Evolutionary conservation across 1,284 basidiomycete species (phyloP).

Genomic region (Golubevia pallescens): DNA sequence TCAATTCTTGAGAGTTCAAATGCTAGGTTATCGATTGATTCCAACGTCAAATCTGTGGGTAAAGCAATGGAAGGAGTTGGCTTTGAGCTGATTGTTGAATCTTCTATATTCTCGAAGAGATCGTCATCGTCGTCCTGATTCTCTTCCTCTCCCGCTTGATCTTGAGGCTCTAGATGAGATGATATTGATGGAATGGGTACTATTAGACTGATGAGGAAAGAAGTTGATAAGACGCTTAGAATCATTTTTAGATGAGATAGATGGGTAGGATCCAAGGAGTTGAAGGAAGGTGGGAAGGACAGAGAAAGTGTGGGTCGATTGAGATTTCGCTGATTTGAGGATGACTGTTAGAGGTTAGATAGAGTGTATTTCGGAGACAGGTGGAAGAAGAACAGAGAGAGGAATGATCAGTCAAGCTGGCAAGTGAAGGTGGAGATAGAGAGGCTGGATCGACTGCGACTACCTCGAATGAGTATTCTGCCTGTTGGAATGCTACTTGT

Average conservation of each 20-base stretch:
- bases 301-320: conserved; percentile 14
- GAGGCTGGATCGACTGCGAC: no score
- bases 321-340: not conserved
- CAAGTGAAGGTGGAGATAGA: no score
- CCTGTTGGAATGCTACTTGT: no score
- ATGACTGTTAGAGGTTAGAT: no score
- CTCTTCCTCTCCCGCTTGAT: no score
- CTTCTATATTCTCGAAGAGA: not conserved
- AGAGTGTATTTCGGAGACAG: no score
- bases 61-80: no score
- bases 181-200: not conserved
- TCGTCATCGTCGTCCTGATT: not conserved
- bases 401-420: no score
- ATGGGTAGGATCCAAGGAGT: not conserved
- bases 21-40: not conserved
- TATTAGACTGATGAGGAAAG: conserved; percentile 14
- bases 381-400: no score
- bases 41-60: no score
- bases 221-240: not conserved
- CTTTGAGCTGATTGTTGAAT: not conserved
- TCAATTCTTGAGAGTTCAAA: conserved; percentile 6
- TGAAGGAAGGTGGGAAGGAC: conserved; percentile 17
- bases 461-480: no score
- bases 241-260: conserved; percentile 3
- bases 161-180: not conserved